Percentiles rank a stretch among this genome's conserved stretches.
Conservation (phyloP, 2,329 filamentous ascomycete species). For the Botrytis byssoidea region DNA sequence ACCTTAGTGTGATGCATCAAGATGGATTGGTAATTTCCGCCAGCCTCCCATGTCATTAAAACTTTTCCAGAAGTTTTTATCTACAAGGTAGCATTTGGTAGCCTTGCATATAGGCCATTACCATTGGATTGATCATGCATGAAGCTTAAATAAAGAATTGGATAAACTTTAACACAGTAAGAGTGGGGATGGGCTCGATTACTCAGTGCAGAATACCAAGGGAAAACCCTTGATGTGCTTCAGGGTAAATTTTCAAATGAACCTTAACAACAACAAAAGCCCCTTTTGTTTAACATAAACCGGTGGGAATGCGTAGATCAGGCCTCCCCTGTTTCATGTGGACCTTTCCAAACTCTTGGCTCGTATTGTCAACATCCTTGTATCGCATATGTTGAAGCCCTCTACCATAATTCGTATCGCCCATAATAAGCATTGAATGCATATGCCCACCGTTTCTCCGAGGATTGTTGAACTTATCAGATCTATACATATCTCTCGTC, state of each 20-base stretch:
- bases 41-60: not conserved
- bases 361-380: not conserved
- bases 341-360: not conserved
- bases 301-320: not conserved
- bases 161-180: not conserved
- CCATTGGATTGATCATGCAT: not conserved
- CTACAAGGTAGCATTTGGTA: not conserved
- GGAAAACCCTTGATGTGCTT: not conserved
- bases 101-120: slow-evolving; percentile 1
- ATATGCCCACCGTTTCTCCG: not conserved
- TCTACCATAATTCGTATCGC: not conserved
- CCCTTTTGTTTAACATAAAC: slow-evolving; percentile 1
- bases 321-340: not conserved
- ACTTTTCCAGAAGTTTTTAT: not conserved
- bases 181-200: not conserved
- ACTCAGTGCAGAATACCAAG: not conserved
- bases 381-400: not conserved
- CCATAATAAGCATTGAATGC: not conserved
- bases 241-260: not conserved
- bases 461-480: not conserved
- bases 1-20: not conserved
- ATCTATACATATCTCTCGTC: not conserved
- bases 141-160: not conserved
- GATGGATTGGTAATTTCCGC: not conserved
- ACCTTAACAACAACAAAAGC: not conserved